phyloP scores from a whole-genome alignment of 768 basidiomycete species.

The Leucosporidium yakuticum region DNA sequence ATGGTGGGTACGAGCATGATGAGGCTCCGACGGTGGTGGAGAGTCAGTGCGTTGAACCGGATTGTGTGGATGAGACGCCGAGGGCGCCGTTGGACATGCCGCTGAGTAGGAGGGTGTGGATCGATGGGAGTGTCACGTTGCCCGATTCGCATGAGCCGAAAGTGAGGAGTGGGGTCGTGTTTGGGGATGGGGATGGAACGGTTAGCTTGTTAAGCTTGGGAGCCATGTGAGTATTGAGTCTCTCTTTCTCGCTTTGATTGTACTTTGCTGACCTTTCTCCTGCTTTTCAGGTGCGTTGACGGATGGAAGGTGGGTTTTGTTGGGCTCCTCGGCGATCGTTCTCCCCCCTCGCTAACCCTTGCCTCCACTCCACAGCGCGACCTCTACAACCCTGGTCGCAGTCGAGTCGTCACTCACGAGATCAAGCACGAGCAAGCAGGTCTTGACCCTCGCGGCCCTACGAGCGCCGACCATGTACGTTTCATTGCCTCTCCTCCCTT shows the following conservation, averaged over 20 bases:
- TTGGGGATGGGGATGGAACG: conserved; percentile 94
- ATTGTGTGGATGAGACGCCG: conserved; percentile 48
- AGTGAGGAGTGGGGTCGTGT: conserved; percentile 58
- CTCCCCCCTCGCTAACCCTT: neutral
- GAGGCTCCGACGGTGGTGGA: conserved; percentile 42
- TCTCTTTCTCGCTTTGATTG: no score
- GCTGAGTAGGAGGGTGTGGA: conserved; percentile 62
- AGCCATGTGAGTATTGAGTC: conserved; percentile 60
- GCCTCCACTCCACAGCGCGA: conserved; percentile 45
- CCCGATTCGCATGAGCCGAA: conserved; percentile 39
- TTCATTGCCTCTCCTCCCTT: no score
- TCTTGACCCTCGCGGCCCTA: conserved; percentile 68
- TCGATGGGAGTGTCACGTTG: conserved; percentile 74
- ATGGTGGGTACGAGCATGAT: conserved; percentile 57
- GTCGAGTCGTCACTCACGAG: conserved; percentile 79
- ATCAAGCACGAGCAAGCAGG: conserved; percentile 64
- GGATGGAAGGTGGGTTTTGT: conserved; percentile 62
- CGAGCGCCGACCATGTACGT: conserved; percentile 54
- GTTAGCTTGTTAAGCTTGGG: conserved; percentile 78
- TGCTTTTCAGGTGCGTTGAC: conserved; percentile 53
- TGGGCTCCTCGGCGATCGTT: neutral
- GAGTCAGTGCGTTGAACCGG: conserved; percentile 48
- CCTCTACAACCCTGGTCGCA: conserved; percentile 87
- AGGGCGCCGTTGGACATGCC: conserved; percentile 55
- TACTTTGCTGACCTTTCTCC: no score